phyloP scores from a whole-genome alignment of 2,329 filamentous ascomycete genomes.

The Diaporthe destruens region DNA sequence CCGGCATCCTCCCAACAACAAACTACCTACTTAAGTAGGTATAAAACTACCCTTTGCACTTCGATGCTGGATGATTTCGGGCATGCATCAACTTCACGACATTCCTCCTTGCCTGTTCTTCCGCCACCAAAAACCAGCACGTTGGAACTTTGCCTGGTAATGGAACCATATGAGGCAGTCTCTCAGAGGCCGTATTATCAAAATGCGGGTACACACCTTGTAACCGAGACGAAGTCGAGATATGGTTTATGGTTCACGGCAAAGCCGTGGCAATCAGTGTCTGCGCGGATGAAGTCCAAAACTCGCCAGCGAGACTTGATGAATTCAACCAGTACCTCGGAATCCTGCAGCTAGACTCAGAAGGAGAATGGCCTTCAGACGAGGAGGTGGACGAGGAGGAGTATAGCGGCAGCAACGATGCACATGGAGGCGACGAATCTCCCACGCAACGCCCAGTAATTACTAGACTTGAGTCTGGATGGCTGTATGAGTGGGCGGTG shows the following conservation, averaged over 20 bases:
- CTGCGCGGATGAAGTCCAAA: background rate
- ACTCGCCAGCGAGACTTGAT: constrained; percentile 21
- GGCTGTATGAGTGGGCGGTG: constrained; percentile 13
- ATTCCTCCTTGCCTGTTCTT: too few relatives aligned
- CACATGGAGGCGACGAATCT: constrained; percentile 14
- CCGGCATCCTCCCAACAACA: too few relatives aligned
- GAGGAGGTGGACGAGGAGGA: background rate
- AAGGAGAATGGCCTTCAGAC: background rate
- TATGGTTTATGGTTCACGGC: constrained; percentile 15
- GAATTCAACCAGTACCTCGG: constrained; percentile 9
- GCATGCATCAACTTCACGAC: too few relatives aligned
- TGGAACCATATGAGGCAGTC: background rate
- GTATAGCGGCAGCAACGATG: too few relatives aligned
- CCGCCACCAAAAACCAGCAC: too few relatives aligned
- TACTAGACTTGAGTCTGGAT: constrained; percentile 23
- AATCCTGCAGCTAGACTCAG: background rate
- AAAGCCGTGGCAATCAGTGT: background rate
- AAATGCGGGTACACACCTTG: constrained; percentile 7
- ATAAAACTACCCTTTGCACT: too few relatives aligned
- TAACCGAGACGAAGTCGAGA: constrained; percentile 18
- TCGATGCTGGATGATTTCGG: too few relatives aligned
- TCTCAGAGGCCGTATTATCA: constrained; percentile 26
- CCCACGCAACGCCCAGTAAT: background rate
- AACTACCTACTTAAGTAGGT: too few relatives aligned
- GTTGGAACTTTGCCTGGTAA: background rate